Percentiles rank a stretch among this genome's conserved stretches.
Conservation (phyloP, 31 red algal species). For the Odonthalia washingtoniensis region DNA sequence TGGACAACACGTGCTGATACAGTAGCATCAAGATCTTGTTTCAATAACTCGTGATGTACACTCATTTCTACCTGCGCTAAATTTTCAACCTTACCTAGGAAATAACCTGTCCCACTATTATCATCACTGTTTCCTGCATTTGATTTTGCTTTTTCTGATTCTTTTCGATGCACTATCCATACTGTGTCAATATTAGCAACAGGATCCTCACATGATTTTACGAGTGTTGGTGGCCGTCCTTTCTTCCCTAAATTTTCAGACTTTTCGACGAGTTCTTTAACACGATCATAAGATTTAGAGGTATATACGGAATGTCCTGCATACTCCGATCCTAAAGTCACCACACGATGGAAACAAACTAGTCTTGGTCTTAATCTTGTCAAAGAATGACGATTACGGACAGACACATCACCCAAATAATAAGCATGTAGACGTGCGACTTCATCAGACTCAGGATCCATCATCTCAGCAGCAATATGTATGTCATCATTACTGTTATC, state of each 20-base stretch:
- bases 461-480: slow-evolving; percentile 56
- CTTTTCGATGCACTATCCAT: slow-evolving; percentile 64
- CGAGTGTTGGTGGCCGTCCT: slow-evolving; percentile 11
- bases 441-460: slow-evolving; percentile 11
- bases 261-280: slow-evolving; percentile 57
- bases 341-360: slow-evolving; percentile 56
- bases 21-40: slow-evolving; percentile 26
- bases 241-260: slow-evolving; percentile 28
- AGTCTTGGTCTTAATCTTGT: slow-evolving; percentile 41
- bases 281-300: slow-evolving; percentile 37
- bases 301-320: slow-evolving; percentile 46
- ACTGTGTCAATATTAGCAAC: slow-evolving; percentile 42
- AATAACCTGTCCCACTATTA: no score
- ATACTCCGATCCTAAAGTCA: slow-evolving; percentile 63
- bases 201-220: slow-evolving; percentile 40
- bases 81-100: slow-evolving; percentile 49
- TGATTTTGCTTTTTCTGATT: no score
- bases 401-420: slow-evolving; percentile 52
- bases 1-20: slow-evolving; percentile 54
- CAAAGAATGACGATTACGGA: slow-evolving; percentile 45
- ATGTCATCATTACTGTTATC: slow-evolving; percentile 27
- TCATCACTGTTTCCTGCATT: no score
- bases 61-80: no score
- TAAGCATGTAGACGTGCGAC: slow-evolving; percentile 50
- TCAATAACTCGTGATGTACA: slow-evolving; percentile 48